phyloP scores from a whole-genome alignment of 208 protist species.

The Herpetomonas samuelpessoai region DNA sequence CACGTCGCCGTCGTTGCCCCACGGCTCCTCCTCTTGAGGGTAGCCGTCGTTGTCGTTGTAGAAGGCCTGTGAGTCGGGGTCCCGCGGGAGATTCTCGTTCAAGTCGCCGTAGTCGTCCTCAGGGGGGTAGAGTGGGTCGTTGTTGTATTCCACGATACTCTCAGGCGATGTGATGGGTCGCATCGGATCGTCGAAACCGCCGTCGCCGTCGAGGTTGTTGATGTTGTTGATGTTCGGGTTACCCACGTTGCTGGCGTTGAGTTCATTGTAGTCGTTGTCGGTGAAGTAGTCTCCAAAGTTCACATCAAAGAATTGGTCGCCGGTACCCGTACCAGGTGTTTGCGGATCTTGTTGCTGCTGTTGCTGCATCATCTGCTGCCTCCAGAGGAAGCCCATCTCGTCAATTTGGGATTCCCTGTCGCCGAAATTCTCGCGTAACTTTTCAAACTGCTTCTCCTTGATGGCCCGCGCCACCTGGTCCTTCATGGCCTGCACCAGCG shows the following conservation, averaged over 20 bases:
- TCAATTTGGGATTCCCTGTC: constrained; percentile 64
- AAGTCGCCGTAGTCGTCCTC: constrained; percentile 14
- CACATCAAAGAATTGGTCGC: constrained; percentile 44
- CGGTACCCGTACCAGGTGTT: constrained; percentile 11
- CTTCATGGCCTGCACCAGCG: constrained; percentile 73
- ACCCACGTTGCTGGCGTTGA: neutral
- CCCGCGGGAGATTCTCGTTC: constrained; percentile 4
- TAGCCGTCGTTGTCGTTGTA: constrained; percentile 8
- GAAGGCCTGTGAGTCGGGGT: neutral
- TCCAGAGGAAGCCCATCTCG: constrained; percentile 46
- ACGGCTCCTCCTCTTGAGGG: constrained; percentile 17
- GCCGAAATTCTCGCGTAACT: constrained; percentile 68
- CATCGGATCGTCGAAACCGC: neutral
- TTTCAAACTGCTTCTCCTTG: constrained; percentile 78
- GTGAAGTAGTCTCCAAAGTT: constrained; percentile 44
- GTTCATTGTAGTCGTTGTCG: constrained; percentile 27
- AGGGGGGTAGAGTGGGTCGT: constrained; percentile 14
- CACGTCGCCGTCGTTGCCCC: constrained; percentile 10
- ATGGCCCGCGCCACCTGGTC: constrained; percentile 44
- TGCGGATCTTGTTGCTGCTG: constrained; percentile 6
- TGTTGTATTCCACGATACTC: constrained; percentile 8
- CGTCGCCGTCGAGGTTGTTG: constrained; percentile 2
- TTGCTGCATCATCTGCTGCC: constrained; percentile 30
- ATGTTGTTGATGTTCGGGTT: neutral
- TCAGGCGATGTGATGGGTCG: neutral